Percentiles rank a stretch among this genome's conserved stretches.
Evolutionary conservation across 768 basidiomycete genomes (phyloP).

Genomic region (Mycena filopes): DNA sequence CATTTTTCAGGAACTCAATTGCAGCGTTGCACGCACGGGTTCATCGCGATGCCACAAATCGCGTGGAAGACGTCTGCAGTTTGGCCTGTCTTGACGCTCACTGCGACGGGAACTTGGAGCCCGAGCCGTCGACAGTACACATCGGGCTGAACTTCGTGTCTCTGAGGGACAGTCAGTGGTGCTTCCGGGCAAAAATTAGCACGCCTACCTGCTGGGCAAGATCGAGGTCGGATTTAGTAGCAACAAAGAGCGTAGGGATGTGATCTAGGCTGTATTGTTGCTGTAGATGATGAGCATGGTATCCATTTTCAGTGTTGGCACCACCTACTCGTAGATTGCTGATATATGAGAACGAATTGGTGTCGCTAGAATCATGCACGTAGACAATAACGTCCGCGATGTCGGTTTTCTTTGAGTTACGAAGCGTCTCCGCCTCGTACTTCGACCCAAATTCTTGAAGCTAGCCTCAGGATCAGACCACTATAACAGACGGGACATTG

Average conservation of each 20-base stretch:
- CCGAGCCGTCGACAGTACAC: conserved; percentile 92
- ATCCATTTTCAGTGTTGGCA: background rate
- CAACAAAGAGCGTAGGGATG: conserved; percentile 95
- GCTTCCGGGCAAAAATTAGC: too few relatives aligned
- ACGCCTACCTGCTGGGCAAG: conserved; percentile 90
- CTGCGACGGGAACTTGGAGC: conserved; percentile 94
- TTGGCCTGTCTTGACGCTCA: conserved; percentile 89
- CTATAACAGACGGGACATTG: background rate
- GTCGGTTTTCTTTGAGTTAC: conserved; percentile 91
- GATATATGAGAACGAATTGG: conserved; percentile 98
- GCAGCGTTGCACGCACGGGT: conserved; percentile 71
- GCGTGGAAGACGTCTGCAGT: conserved; percentile 89
- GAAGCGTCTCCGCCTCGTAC: conserved; percentile 91
- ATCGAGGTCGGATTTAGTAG: conserved; percentile 98
- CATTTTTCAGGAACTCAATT: conserved; percentile 12
- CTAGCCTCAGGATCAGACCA: conserved; percentile 49
- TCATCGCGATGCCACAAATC: conserved; percentile 86
- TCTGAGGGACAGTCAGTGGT: conserved; percentile 55
- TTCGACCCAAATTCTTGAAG: conserved; percentile 97
- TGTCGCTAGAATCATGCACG: conserved; percentile 97
- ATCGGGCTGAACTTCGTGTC: conserved; percentile 98
- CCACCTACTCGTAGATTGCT: conserved; percentile 86
- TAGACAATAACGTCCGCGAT: conserved; percentile 94
- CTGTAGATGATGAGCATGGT: conserved; percentile 53
- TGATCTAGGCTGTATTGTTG: conserved; percentile 98